Conservation (phyloP, 148 eudicot genomes). For the Heliosperma pusillum region DNA sequence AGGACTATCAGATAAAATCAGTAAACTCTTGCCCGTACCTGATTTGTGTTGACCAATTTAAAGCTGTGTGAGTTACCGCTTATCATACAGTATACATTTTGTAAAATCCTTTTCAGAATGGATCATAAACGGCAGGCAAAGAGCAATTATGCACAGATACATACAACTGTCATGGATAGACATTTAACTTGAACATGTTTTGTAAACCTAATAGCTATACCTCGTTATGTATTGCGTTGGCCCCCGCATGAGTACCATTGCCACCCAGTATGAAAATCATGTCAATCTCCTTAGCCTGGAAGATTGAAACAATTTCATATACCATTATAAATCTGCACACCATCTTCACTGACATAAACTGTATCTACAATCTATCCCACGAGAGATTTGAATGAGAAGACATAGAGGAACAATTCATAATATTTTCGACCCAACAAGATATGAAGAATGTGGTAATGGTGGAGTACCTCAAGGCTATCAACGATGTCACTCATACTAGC, state of each 20-base stretch:
- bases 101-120: too few species aligned
- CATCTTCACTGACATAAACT: not conserved
- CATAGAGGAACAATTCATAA: not conserved
- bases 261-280: conserved; percentile 56
- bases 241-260: conserved; percentile 53
- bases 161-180: not conserved
- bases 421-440: not conserved
- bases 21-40: too few species aligned
- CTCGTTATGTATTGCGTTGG: conserved; percentile 46
- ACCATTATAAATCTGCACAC: not conserved
- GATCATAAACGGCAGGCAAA: too few species aligned
- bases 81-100: too few species aligned
- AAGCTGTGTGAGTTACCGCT: too few species aligned
- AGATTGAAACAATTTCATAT: not conserved
- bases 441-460: not conserved
- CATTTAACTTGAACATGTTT: not conserved
- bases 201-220: conserved; percentile 18
- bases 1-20: too few species aligned
- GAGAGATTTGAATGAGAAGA: not conserved
- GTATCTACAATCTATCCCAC: not conserved
- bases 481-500: conserved; percentile 44
- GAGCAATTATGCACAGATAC: not conserved
- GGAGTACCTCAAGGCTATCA: conserved; percentile 42
- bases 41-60: too few species aligned
- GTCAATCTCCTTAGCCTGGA: conserved; percentile 47